These are phyloP conservation scores for Yarrowia porcina DNA, from an alignment of 805 yeast species.

Conservation along the genomic window DNA sequence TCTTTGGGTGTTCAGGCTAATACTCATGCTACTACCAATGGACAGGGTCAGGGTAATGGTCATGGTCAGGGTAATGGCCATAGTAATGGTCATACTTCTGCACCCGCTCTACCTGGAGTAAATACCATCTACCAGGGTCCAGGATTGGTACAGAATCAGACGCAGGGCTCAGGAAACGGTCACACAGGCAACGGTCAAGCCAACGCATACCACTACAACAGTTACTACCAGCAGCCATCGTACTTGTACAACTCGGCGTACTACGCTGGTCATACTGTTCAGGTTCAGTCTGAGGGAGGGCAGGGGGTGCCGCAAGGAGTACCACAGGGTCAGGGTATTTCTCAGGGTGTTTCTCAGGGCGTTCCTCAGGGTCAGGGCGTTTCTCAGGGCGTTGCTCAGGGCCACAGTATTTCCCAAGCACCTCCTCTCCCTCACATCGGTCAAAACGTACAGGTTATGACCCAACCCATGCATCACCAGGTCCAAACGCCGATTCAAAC, in stretches of 20 bases:
- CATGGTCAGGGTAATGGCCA: not conserved
- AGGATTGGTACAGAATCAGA: not conserved
- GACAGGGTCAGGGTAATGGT: not conserved
- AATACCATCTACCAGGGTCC: conserved; percentile 1
- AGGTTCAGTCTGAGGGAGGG: not conserved
- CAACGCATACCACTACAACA: not conserved
- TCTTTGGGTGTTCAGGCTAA: not conserved
- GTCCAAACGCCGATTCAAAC: no score
- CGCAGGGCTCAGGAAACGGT: no score
- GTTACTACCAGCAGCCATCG: conserved; percentile 12
- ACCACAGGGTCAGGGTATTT: not conserved
- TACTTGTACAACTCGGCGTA: conserved; percentile 19
- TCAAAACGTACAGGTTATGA: not conserved
- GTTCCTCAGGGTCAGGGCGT: not conserved
- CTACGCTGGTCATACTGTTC: conserved; percentile 3
- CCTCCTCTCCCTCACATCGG: no score
- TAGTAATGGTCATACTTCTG: not conserved
- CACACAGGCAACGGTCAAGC: no score
- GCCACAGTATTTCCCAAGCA: not conserved
- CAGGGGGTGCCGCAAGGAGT: not conserved
- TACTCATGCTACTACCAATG: not conserved
- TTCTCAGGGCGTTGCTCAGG: not conserved
- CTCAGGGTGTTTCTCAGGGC: not conserved
- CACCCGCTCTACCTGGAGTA: not conserved
- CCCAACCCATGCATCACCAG: not conserved